Percentiles rank a stretch among this genome's conserved stretches.
Conservation (phyloP, 2,329 filamentous ascomycete species). For the Escovopsis sp. region DNA sequence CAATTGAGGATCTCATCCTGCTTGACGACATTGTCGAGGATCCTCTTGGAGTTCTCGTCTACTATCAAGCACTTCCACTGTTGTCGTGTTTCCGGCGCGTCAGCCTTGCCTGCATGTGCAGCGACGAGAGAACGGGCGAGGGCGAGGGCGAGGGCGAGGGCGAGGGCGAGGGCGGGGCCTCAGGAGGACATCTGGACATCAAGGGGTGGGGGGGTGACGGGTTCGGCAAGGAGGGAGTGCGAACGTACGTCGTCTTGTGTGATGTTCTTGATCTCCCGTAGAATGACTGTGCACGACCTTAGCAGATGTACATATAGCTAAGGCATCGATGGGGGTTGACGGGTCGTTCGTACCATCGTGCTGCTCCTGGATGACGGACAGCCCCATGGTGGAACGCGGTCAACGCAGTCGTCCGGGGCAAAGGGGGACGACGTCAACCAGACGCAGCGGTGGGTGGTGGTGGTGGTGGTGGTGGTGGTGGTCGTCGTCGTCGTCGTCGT, state of each 20-base stretch:
- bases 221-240: constrained; percentile 2
- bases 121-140: too few species aligned
- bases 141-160: not conserved
- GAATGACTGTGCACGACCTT: constrained; percentile 16
- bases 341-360: constrained; percentile 27
- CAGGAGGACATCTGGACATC: too few species aligned
- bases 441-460: not conserved
- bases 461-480: not conserved
- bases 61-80: constrained; percentile 96
- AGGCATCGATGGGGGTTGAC: not conserved
- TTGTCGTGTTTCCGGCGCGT: constrained; percentile 1
- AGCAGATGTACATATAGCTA: constrained; percentile 5
- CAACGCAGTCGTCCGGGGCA: constrained; percentile 5
- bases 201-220: too few species aligned
- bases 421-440: constrained; percentile 2
- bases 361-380: constrained; percentile 75
- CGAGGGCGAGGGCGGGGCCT: constrained; percentile 1
- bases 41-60: constrained; percentile 67
- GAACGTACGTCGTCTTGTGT: constrained; percentile 62
- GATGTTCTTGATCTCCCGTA: constrained; percentile 50
- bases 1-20: constrained; percentile 95
- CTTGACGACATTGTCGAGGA: constrained; percentile 81
- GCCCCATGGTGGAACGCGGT: constrained; percentile 46
- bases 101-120: constrained; percentile 7
- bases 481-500: not conserved